phyloP scores from a whole-genome alignment of 2,329 filamentous ascomycete genomes.

The Dactylellina haptotyla region DNA sequence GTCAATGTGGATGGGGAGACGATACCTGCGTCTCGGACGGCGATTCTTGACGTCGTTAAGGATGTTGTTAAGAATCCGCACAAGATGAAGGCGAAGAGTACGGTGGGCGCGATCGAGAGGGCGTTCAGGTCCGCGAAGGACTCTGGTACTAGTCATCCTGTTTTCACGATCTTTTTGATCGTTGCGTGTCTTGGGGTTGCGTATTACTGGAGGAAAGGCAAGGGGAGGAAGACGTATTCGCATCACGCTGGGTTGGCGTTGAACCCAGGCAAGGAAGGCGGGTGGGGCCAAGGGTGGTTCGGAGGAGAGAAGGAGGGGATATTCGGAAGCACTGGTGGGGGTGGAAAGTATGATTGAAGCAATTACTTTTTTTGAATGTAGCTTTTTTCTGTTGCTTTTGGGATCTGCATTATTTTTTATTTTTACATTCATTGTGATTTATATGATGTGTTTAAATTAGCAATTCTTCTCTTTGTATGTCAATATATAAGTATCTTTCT shows the following conservation, averaged over 20 bases:
- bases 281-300: slow-evolving; percentile 48
- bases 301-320: slow-evolving; percentile 49
- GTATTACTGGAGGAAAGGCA: slow-evolving; percentile 23
- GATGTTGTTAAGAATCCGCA: slow-evolving; percentile 76
- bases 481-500: slow-evolving; percentile 33
- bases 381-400: not conserved
- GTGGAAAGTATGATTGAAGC: slow-evolving; percentile 46
- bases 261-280: slow-evolving; percentile 46
- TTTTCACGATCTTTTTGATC: slow-evolving; percentile 59
- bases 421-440: slow-evolving; percentile 1
- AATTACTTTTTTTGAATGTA: not conserved
- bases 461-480: slow-evolving; percentile 18
- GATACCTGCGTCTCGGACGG: slow-evolving; percentile 87
- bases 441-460: slow-evolving; percentile 31
- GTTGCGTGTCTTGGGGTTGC: slow-evolving; percentile 23
- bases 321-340: slow-evolving; percentile 38
- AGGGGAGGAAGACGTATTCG: slow-evolving; percentile 13
- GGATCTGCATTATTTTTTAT: not conserved
- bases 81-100: slow-evolving; percentile 79
- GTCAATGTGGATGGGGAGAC: slow-evolving; percentile 85
- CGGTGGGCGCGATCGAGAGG: slow-evolving; percentile 76
- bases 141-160: slow-evolving; percentile 63
- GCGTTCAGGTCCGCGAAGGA: slow-evolving; percentile 68
- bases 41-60: slow-evolving; percentile 85
- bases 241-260: slow-evolving; percentile 41